These are phyloP conservation scores for Colletotrichum paranaense DNA, from an alignment of 2,329 filamentous ascomycete species.

Conservation along the genomic window DNA sequence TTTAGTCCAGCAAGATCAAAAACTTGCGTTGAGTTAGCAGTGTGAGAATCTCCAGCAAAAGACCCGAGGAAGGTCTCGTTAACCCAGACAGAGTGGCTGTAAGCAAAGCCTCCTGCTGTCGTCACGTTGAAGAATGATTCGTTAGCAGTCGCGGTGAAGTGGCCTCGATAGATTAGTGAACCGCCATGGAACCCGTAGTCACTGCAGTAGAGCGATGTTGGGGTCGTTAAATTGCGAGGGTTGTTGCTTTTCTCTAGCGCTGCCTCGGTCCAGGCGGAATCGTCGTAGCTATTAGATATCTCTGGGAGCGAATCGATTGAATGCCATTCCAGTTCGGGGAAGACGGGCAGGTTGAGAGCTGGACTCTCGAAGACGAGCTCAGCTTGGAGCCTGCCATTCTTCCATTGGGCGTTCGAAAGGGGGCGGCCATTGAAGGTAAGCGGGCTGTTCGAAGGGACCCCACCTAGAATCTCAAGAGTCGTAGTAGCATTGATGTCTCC, in stretches of 20 bases:
- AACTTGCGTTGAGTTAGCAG: slow-evolving; percentile 58
- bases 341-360: too few species aligned
- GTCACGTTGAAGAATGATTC: slow-evolving; percentile 65
- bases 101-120: slow-evolving; percentile 73
- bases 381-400: background rate
- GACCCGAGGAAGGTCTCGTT: slow-evolving; percentile 69
- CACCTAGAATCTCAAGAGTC: background rate
- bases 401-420: background rate
- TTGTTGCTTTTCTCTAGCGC: too few species aligned
- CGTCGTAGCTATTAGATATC: too few species aligned
- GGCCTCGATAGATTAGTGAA: slow-evolving; percentile 32
- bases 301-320: too few species aligned
- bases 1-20: too few species aligned
- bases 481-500: background rate
- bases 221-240: too few species aligned
- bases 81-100: slow-evolving; percentile 72
- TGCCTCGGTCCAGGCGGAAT: too few species aligned
- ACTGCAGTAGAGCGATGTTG: too few species aligned
- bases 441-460: background rate
- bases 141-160: slow-evolving; percentile 68
- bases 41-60: slow-evolving; percentile 63
- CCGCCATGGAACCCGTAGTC: too few species aligned
- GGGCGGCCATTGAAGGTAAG: background rate
- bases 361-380: background rate
- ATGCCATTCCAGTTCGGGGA: too few species aligned